A percentile compares a stretch with the other conserved stretches of the same genome.
Evolutionary conservation across 768 basidiomycete genomes (phyloP).

Genomic region (Amanita rubescens): DNA sequence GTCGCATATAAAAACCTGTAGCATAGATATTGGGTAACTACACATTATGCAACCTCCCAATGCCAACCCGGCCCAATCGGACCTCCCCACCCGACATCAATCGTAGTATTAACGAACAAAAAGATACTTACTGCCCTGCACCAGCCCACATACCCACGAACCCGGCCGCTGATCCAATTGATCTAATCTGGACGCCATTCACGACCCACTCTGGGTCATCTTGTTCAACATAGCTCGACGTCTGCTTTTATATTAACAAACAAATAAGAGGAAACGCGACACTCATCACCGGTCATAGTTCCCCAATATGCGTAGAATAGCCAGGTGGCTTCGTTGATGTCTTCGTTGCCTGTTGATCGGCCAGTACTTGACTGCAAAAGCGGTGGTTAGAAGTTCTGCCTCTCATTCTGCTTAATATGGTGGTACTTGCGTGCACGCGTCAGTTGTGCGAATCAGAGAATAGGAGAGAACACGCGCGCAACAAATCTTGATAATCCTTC

Average conservation of each 20-base stretch:
- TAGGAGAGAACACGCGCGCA: conserved; percentile 30
- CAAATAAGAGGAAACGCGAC: background rate
- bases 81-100: conserved; percentile 18
- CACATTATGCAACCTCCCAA: conserved; percentile 12
- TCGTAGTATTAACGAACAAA: too few relatives aligned
- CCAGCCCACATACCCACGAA: conserved; percentile 51
- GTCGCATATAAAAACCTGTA: too few relatives aligned
- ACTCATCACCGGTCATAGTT: conserved; percentile 42
- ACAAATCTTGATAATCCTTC: conserved; percentile 49
- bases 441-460: background rate
- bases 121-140: conserved; percentile 37
- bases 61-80: conserved; percentile 33
- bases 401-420: too few relatives aligned
- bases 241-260: too few relatives aligned
- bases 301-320: conserved; percentile 39
- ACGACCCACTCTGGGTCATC: conserved; percentile 39
- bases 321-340: conserved; percentile 37
- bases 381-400: background rate
- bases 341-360: conserved; percentile 14
- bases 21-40: too few relatives aligned
- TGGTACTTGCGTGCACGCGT: background rate
- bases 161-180: conserved; percentile 44
- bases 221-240: conserved; percentile 23
- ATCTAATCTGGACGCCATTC: conserved; percentile 53
- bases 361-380: conserved; percentile 1